Evolutionary conservation across 176 grass and related monocot genomes (phyloP), one percentile per base, ranked within the genome.

Genomic region (Phyllostachys edulis): DNA sequence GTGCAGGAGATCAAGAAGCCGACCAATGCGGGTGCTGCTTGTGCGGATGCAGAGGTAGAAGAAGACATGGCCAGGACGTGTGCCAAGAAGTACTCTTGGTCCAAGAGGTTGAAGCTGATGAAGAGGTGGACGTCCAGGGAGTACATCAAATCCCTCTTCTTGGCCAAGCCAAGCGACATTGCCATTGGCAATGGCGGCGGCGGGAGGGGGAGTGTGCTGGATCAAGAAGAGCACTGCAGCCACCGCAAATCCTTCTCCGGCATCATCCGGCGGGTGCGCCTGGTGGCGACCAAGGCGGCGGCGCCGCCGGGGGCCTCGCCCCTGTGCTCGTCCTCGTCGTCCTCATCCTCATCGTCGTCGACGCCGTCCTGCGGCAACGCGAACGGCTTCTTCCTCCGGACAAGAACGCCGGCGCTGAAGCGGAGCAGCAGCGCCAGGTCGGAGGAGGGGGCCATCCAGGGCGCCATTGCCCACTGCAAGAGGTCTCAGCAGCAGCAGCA

Each of bases 401-500:
- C 71, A 15, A 13, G 59, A 15, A 13, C 32, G 41, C 69, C 77
- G 70, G 54, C 15, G 69, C 79, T 92, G 37, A 95, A 92, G 75
- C 84, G 93, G 88, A 95, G 88, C 83, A 95, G 84, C 88, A 95
- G 90, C 83, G 85, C 70, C 17, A 80, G 86, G 49, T 90, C 88
- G 1, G 93, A 99, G 88, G 96, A 94, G 45, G 87, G 87, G 37
- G 87, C 91, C 9, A 94, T 99, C 62, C 96, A 96, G 67, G 96
- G 96, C 21, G 96, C 96, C 64, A 96, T 99, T 71, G 91, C 96
- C 9, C 92, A 99, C 87, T 96, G 96, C 89, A 99, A 96, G 85
- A 77, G 87, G 36, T 92, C 95, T 0, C 95, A 91, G 37, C 75
- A 90, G 51, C 79, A 75, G 11, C 87, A 85, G 64, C 77, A 80